These are phyloP conservation scores for Chenopodium quinoa DNA, from an alignment of 148 eudicot species.

Conservation along the genomic window DNA sequence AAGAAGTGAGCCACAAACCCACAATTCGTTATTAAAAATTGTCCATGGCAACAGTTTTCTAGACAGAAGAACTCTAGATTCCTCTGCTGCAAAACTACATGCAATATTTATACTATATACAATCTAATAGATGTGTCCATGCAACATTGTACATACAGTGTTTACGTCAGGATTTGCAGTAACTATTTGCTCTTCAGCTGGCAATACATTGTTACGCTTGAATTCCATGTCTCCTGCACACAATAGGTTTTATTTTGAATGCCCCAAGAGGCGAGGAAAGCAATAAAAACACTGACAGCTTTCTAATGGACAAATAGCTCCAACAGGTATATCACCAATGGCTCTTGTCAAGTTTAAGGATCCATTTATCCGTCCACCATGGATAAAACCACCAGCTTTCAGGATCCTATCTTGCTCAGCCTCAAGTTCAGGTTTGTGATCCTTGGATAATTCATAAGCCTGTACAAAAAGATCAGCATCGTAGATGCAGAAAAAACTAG, in stretches of 20 bases:
- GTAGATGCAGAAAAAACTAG: neutral
- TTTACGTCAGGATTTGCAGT: conserved; percentile 75
- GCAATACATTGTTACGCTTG: conserved; percentile 57
- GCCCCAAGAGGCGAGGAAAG: conserved; percentile 5
- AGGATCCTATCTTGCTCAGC: conserved; percentile 62
- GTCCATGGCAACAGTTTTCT: neutral
- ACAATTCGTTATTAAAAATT: neutral
- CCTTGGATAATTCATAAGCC: conserved; percentile 70
- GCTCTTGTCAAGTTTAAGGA: conserved; percentile 75
- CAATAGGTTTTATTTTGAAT: conserved; percentile 8
- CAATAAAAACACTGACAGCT: neutral
- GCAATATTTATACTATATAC: neutral
- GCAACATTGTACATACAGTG: conserved; percentile 40
- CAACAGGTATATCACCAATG: conserved; percentile 45
- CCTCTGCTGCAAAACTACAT: neutral
- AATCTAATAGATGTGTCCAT: neutral
- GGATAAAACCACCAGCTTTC: conserved; percentile 78
- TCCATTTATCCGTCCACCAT: conserved; percentile 75
- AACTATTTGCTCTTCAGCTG: conserved; percentile 71
- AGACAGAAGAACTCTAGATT: conserved; percentile 1
- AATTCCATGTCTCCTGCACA: conserved; percentile 74
- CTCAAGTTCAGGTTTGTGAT: conserved; percentile 74
- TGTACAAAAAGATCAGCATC: conserved; percentile 31
- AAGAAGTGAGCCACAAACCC: conserved; percentile 3
- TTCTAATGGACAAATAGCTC: conserved; percentile 8